Conservation (phyloP, 345 rosid species). For the Anastatica hierochuntica region DNA sequence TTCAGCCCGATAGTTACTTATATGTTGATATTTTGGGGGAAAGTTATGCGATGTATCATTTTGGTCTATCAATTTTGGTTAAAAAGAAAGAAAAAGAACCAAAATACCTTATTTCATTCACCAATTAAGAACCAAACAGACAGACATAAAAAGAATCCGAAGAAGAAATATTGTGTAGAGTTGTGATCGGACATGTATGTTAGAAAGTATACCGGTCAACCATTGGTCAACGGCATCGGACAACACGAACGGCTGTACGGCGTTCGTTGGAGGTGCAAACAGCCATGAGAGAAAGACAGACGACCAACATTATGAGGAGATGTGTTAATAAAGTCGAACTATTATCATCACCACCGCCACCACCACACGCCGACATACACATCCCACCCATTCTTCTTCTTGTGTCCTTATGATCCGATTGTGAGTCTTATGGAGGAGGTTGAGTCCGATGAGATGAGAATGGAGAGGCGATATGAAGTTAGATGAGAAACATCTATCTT, state of each 20-base stretch:
- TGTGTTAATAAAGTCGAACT: conserved; percentile 8
- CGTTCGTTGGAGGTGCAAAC: conserved; percentile 29
- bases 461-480: too few species aligned
- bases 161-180: conserved; percentile 3
- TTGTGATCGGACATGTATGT: neutral
- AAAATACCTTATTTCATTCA: neutral
- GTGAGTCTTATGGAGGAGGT: too few species aligned
- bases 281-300: conserved; percentile 32
- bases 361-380: conserved; percentile 22
- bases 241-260: conserved; percentile 20
- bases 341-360: conserved; percentile 17
- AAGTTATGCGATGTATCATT: neutral
- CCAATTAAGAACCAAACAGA: neutral
- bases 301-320: conserved; percentile 26
- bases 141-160: conserved; percentile 5
- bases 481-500: too few species aligned
- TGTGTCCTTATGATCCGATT: neutral
- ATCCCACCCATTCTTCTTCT: conserved; percentile 26
- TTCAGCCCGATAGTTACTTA: neutral
- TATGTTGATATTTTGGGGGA: neutral
- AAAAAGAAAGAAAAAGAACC: neutral
- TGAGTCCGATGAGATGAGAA: too few species aligned
- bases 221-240: conserved; percentile 18
- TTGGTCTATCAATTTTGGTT: neutral
- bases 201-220: neutral